A percentile compares a stretch with the other conserved stretches of the same genome.
Conservation (phyloP, 352 stramenopile genomes). For the Globisporangium sylvaticum region DNA sequence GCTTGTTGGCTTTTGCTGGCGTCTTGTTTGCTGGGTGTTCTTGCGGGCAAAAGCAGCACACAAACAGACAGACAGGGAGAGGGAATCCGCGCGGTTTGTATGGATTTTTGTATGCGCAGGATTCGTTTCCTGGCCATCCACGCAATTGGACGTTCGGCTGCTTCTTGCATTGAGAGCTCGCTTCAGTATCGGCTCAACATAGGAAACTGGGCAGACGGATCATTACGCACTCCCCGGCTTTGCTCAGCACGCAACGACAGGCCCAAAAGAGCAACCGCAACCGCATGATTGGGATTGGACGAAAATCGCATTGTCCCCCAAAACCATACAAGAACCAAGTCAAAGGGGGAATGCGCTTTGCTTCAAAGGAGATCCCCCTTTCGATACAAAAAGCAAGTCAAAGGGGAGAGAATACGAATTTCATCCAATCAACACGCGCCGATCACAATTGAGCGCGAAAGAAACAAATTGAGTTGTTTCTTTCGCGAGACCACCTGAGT, state of each 20-base stretch:
- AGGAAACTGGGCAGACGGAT: not conserved
- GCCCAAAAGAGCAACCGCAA: not conserved
- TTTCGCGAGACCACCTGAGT: not conserved
- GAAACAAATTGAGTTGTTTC: no score
- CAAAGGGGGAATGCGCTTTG: not conserved
- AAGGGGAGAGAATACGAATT: no score
- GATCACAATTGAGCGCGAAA: no score
- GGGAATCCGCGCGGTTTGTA: not conserved
- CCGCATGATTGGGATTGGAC: no score
- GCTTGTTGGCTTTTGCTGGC: constrained; percentile 8
- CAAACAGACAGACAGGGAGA: not conserved
- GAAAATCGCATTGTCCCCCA: not conserved
- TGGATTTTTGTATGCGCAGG: constrained; percentile 9
- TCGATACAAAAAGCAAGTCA: no score
- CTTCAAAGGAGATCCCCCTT: no score
- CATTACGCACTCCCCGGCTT: constrained; percentile 8
- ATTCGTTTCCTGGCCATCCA: constrained; percentile 6
- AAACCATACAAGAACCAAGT: not conserved
- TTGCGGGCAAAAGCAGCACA: not conserved
- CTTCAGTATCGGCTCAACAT: not conserved
- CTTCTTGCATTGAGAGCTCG: not conserved
- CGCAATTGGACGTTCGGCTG: constrained; percentile 6
- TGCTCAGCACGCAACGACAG: constrained; percentile 1
- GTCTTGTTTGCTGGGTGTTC: constrained; percentile 1
- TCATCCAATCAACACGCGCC: no score